Evolutionary conservation across 1,284 basidiomycete species (phyloP), one percentile per base, ranked within the genome.

Genomic region (Fomitopsis schrenkii): DNA sequence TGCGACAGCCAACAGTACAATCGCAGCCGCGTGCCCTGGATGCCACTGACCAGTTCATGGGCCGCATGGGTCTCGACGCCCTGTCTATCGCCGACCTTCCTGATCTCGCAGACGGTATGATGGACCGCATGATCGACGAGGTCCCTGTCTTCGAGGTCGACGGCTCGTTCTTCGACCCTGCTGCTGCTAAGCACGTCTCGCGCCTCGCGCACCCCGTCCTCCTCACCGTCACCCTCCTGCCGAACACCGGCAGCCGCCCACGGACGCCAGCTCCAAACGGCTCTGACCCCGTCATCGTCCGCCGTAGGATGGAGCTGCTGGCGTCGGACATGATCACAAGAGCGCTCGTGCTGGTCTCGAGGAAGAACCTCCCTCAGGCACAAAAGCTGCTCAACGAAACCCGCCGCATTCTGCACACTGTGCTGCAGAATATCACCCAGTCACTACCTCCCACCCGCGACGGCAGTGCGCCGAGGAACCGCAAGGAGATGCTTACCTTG

Each of bases 311-410:
- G 91, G 95, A 98, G 77, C 83, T 97, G 5, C 83, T 97, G 33
- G 89, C 93, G 14, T 90, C 89, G 33, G 95, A 98, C 75, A 97
- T 97, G 93, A 93, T 97, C 71, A 95, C 94, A 1, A 88, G 95
- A 22, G 91, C 92, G 8, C 82, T 98, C 30, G 89, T 97, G 26
- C 83, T 97, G 35, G 94, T 97, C 53, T 91, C 91, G 19, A 81
- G 94, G 67, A 87, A 92, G 71, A 96, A 96, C 73, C 92, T 87
- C 74, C 80, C 84, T 0, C 93, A 95, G 66, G 95, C 95, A 1
- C 87, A 90, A 69, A 90, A 91, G 68, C 90, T 97, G 60, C 83
- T 97, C 73, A 83, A 83, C 55, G 95, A 97, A 80, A 97, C 95
- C 57, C 91, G 90, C 72, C 82, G 91, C 52, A 95, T 97, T 66